Evolutionary conservation across 805 yeast genomes (phyloP).

Genomic region (Saturnispora serradocipensis): DNA sequence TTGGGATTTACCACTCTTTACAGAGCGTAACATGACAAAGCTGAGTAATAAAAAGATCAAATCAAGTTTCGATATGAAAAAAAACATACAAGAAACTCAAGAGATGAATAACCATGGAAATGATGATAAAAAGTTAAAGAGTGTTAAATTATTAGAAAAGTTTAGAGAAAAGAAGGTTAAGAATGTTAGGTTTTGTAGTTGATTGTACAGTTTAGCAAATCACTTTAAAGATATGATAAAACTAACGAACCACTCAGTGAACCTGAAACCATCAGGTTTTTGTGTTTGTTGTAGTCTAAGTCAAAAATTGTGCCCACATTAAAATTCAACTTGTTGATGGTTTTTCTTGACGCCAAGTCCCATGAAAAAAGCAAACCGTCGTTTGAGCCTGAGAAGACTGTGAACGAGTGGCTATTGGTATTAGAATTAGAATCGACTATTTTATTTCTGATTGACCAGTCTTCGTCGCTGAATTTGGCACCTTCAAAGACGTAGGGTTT

Average conservation of each 20-base stretch:
- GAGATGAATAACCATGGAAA: slow-evolving; percentile 1
- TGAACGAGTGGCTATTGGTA: slow-evolving; percentile 18
- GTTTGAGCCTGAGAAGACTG: slow-evolving; percentile 50
- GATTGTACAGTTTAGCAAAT: not conserved
- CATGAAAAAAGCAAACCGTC: slow-evolving; percentile 51
- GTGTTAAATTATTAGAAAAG: slow-evolving; percentile 10
- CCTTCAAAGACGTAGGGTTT: slow-evolving; percentile 48
- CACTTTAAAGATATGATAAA: slow-evolving; percentile 28
- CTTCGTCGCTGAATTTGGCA: slow-evolving; percentile 44
- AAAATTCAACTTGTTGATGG: slow-evolving; percentile 44
- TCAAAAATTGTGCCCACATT: slow-evolving; percentile 57
- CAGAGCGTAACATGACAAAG: slow-evolving; percentile 23
- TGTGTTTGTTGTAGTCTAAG: slow-evolving; percentile 33
- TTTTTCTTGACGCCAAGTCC: slow-evolving; percentile 44
- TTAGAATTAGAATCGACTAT: slow-evolving; percentile 30
- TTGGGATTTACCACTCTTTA: slow-evolving; percentile 33
- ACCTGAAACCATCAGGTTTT: slow-evolving; percentile 35
- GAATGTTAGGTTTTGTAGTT: slow-evolving; percentile 14
- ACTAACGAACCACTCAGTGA: slow-evolving; percentile 51
- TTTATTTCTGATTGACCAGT: slow-evolving; percentile 39
- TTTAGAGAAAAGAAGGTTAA: slow-evolving; percentile 14
- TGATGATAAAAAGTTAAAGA: not conserved
- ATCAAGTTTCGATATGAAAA: slow-evolving; percentile 6
- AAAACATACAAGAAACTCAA: slow-evolving; percentile 9
- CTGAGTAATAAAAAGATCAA: slow-evolving; percentile 13